These are phyloP conservation scores for Exophiala aquamarina DNA, from an alignment of 2,329 filamentous ascomycete genomes.

Conservation along the genomic window DNA sequence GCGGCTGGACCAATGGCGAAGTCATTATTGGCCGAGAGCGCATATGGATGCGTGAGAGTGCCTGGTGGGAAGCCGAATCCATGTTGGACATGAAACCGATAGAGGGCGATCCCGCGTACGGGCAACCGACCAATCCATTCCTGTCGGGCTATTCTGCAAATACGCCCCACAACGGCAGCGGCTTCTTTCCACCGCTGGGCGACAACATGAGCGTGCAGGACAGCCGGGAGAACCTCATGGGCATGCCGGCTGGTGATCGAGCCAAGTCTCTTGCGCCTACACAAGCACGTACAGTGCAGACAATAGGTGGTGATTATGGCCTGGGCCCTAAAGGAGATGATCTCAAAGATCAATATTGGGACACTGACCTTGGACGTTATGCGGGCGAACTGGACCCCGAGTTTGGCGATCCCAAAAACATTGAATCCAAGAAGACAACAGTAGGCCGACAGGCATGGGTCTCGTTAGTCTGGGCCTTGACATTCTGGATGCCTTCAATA, in stretches of 20 bases:
- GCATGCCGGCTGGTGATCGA: conserved; percentile 57
- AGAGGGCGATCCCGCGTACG: conserved; percentile 36
- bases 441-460: conserved; percentile 74
- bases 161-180: conserved; percentile 54
- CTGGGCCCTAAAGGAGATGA: conserved; percentile 83
- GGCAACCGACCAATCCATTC: conserved; percentile 44
- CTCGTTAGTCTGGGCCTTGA: conserved; percentile 76
- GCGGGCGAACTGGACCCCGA: conserved; percentile 73
- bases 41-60: conserved; percentile 89
- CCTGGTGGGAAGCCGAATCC: conserved; percentile 97
- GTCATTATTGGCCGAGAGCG: conserved; percentile 87
- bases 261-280: conserved; percentile 58
- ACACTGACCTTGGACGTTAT: conserved; percentile 64
- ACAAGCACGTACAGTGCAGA: conserved; percentile 57
- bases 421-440: conserved; percentile 68
- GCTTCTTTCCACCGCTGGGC: conserved; percentile 67
- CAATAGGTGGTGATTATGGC: conserved; percentile 76
- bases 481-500: conserved; percentile 93
- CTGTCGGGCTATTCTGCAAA: conserved; percentile 70
- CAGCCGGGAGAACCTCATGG: conserved; percentile 66
- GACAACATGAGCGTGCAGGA: conserved; percentile 63
- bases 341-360: conserved; percentile 73
- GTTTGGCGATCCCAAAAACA: conserved; percentile 71
- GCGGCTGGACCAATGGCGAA: conserved; percentile 98
- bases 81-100: conserved; percentile 87